Evolutionary conservation across 257 asterid species (phyloP), one percentile per base, ranked within the genome.

Genomic region (Thymus mandschuricus): DNA sequence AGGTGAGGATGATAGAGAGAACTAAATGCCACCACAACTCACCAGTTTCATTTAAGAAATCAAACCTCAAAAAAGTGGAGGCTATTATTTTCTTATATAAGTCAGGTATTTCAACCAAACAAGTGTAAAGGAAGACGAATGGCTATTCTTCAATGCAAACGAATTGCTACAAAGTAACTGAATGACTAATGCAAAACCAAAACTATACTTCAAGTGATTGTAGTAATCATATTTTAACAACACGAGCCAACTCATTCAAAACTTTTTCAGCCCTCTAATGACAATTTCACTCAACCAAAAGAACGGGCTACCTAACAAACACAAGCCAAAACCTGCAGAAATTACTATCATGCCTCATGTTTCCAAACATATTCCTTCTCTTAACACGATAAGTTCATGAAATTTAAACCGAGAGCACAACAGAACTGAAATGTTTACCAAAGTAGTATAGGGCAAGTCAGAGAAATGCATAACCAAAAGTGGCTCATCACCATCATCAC

Each of bases 381-480:
- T 45, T 64, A 30, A 10, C 4, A 38, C 12, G 12, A 5, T 3
- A 50, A 10, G 63, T 35, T 71, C 63, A 34, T 49, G 69, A 71
- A 60, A 21, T 7, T 50, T 21, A 21, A 61, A 49, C 33, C 12
- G 44, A 38, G 11, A 61, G 38, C 11, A 46, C 66, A 48, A 49
- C 30, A 30, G 12, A 63, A 52, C 28, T 50, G 44, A 41, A 41
- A 31, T 21, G 10, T 40, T 51, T 4, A 50, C 35, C 57, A 10
- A 49, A 63, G 58, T 46, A 40, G 21, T 46, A 30, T 15, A 13
- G 38, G 49, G 11, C 28, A 55, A 54, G 48, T 46, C 8, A 41
- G 6, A 41, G 34, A 41, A 57, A n/a, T 49, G 48, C 75, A 67
- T 29, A 64, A 56, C 58, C 44, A 29, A 38, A 21, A 46, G 52